These are phyloP conservation scores for Podosphaera xanthii DNA, from an alignment of 2,329 filamentous ascomycete species.

Conservation along the genomic window DNA sequence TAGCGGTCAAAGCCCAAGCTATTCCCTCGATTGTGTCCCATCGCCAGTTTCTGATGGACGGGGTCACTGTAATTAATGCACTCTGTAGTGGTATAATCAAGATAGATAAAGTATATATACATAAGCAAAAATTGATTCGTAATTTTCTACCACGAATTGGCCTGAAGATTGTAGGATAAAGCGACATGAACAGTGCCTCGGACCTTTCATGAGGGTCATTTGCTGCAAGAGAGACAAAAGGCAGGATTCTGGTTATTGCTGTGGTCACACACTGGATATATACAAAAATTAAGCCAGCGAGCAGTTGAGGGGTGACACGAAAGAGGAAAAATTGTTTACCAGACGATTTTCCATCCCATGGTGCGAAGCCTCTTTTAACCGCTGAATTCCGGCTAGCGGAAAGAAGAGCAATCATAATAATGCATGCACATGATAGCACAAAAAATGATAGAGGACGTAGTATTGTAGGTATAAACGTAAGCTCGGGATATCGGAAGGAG, in stretches of 20 bases:
- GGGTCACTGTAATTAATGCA: conserved; percentile 45
- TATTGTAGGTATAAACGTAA: conserved; percentile 50
- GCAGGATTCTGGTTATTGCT: conserved; percentile 52
- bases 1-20: conserved; percentile 51
- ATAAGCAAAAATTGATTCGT: conserved; percentile 39
- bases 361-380: conserved; percentile 37
- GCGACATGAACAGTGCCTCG: conserved; percentile 39
- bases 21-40: conserved; percentile 64
- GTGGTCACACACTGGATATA: conserved; percentile 56
- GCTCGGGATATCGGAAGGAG: conserved; percentile 23
- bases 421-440: conserved; percentile 33
- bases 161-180: conserved; percentile 41
- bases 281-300: conserved; percentile 48
- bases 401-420: conserved; percentile 49
- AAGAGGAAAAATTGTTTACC: conserved; percentile 66
- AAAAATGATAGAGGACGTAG: conserved; percentile 44
- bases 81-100: conserved; percentile 67
- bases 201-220: conserved; percentile 33
- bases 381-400: conserved; percentile 48
- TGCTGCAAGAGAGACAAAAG: conserved; percentile 56
- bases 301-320: conserved; percentile 58
- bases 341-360: conserved; percentile 43
- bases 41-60: conserved; percentile 37
- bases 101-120: conserved; percentile 41
- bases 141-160: conserved; percentile 45